Evolutionary conservation across 2,329 filamentous ascomycete genomes (phyloP).

Genomic region (Aspergillus ochraceus): DNA sequence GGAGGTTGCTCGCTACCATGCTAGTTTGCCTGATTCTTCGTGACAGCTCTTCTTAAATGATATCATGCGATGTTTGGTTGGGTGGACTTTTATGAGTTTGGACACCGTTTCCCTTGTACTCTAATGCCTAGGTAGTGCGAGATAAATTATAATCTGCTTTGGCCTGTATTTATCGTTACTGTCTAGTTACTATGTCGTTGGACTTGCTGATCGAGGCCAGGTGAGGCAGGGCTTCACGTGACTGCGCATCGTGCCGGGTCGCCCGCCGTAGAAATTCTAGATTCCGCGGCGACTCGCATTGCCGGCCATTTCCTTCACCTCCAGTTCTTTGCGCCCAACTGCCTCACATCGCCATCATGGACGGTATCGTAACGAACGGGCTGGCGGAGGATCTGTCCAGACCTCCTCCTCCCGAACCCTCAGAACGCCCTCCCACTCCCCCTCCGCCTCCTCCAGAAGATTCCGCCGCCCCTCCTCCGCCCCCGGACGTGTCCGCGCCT

Average conservation of each 20-base stretch:
- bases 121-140: slow-evolving; percentile 24
- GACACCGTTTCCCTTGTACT: slow-evolving; percentile 31
- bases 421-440: slow-evolving; percentile 40
- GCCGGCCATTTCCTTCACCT: neutral
- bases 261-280: slow-evolving; percentile 32
- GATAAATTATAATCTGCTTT: neutral
- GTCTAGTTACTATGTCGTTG: too few relatives aligned
- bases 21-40: slow-evolving; percentile 8
- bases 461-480: slow-evolving; percentile 43
- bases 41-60: slow-evolving; percentile 17
- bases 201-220: too few relatives aligned
- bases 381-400: slow-evolving; percentile 24
- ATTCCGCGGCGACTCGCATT: slow-evolving; percentile 11
- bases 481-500: slow-evolving; percentile 33
- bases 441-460: slow-evolving; percentile 43
- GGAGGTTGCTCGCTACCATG: slow-evolving; percentile 1
- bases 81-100: slow-evolving; percentile 24
- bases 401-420: slow-evolving; percentile 37
- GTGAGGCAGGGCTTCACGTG: slow-evolving; percentile 20
- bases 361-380: slow-evolving; percentile 32
- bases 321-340: slow-evolving; percentile 1
- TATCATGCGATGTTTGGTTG: slow-evolving; percentile 22
- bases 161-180: neutral
- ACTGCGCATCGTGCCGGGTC: slow-evolving; percentile 17
- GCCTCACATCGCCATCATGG: slow-evolving; percentile 27